A percentile compares a stretch with the other conserved stretches of the same genome.
Conservation (phyloP, 1,284 basidiomycete genomes). For the Lentinus polychrous region DNA sequence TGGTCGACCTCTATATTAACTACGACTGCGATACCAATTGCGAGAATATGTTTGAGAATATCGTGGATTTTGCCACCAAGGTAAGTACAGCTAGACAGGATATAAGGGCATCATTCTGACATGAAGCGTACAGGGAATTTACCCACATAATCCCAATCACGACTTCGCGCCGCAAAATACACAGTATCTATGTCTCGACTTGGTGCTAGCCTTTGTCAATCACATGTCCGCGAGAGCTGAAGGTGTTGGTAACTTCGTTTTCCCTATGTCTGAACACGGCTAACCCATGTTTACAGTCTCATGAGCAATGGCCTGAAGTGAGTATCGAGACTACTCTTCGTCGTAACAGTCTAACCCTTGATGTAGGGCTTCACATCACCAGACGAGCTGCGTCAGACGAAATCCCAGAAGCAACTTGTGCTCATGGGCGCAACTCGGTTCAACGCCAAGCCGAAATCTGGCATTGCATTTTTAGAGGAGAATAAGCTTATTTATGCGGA, state of each 20-base stretch:
- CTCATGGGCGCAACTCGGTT: constrained; percentile 83
- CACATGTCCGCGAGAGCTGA: constrained; percentile 82
- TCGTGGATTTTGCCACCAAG: constrained; percentile 88
- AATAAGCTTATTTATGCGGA: constrained; percentile 78
- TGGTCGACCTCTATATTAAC: constrained; percentile 94
- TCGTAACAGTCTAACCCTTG: constrained; percentile 2
- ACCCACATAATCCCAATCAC: constrained; percentile 55
- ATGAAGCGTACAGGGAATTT: constrained; percentile 57
- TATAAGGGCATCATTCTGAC: not conserved
- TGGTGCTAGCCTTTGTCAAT: constrained; percentile 82
- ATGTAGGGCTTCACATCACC: constrained; percentile 45
- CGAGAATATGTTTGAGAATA: constrained; percentile 90
- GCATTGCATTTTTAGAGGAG: constrained; percentile 86
- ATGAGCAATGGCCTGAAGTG: constrained; percentile 59
- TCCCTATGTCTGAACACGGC: constrained; percentile 4
- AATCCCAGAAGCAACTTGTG: constrained; percentile 84
- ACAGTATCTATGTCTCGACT: constrained; percentile 87
- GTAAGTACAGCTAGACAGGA: constrained; percentile 28
- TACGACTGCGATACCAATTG: constrained; percentile 97
- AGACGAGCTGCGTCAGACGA: constrained; percentile 61
- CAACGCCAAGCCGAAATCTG: constrained; percentile 94
- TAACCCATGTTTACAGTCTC: constrained; percentile 20
- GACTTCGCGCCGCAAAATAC: constrained; percentile 71
- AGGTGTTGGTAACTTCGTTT: constrained; percentile 40
- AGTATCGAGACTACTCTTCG: constrained; percentile 16